These are phyloP conservation scores for Prillingera fragicola DNA, from an alignment of 1,284 basidiomycete species.

Conservation along the genomic window DNA sequence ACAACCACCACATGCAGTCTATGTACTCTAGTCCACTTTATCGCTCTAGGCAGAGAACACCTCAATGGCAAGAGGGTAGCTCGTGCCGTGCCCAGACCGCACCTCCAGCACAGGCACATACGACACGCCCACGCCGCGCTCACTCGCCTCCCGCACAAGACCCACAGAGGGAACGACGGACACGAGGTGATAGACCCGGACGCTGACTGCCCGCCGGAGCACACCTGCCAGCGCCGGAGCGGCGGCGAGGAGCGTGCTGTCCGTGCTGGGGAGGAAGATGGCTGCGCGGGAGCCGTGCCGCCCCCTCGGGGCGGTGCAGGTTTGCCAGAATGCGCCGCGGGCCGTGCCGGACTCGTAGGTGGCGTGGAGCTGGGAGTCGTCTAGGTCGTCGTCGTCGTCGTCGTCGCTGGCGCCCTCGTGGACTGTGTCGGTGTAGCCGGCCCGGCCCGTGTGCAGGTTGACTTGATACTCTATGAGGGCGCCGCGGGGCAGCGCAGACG, in stretches of 20 bases:
- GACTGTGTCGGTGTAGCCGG: no score
- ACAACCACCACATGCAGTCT: neutral
- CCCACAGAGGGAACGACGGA: neutral
- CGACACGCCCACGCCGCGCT: neutral
- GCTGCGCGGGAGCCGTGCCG: conserved; percentile 19
- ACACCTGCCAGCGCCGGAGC: neutral
- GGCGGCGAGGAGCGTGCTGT: neutral
- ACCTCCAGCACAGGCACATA: conserved; percentile 7
- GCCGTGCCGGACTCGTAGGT: conserved; percentile 6
- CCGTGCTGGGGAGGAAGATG: conserved; percentile 18
- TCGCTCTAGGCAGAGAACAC: conserved; percentile 6
- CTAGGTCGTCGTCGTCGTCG: conserved; percentile 18
- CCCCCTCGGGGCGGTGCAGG: conserved; percentile 9
- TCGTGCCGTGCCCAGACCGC: neutral
- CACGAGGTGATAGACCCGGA: conserved; percentile 24
- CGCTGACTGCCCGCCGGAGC: conserved; percentile 16
- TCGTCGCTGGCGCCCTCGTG: conserved; percentile 9
- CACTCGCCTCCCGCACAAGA: neutral
- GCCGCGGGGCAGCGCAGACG: conserved; percentile 68
- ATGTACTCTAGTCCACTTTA: no score
- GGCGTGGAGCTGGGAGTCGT: conserved; percentile 15
- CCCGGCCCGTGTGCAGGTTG: conserved; percentile 43
- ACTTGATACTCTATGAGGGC: conserved; percentile 56
- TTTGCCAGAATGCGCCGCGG: conserved; percentile 21
- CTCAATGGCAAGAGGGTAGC: conserved; percentile 8